Evolutionary conservation across 352 stramenopile species (phyloP).

Genomic region (Phytopythium helicoides): DNA sequence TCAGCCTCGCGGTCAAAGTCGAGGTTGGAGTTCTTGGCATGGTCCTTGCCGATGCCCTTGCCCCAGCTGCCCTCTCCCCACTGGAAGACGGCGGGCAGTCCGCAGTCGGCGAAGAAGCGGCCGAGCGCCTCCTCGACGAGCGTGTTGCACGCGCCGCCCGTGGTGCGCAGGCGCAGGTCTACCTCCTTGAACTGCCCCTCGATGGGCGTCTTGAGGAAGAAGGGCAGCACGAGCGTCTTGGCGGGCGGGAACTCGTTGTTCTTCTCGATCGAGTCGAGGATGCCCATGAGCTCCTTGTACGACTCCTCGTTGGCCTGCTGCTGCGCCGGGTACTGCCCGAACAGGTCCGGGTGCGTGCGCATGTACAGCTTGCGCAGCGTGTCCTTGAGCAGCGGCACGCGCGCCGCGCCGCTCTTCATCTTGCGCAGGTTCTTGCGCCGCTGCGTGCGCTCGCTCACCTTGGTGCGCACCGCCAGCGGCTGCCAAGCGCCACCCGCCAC

Average conservation of each 20-base stretch:
- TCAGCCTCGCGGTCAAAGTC: constrained; percentile 58
- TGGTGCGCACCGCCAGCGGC: constrained; percentile 45
- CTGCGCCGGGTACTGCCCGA: constrained; percentile 68
- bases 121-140: constrained; percentile 72
- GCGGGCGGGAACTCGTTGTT: constrained; percentile 74
- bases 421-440: constrained; percentile 78
- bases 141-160: constrained; percentile 70
- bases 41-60: constrained; percentile 54
- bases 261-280: constrained; percentile 77
- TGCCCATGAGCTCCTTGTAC: constrained; percentile 82
- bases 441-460: constrained; percentile 65
- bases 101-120: constrained; percentile 67
- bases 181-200: constrained; percentile 72
- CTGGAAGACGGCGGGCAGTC: constrained; percentile 55
- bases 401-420: constrained; percentile 60
- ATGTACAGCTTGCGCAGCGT: constrained; percentile 82
- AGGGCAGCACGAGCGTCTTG: constrained; percentile 66
- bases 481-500: neutral
- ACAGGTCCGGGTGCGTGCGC: constrained; percentile 76
- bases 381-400: constrained; percentile 69
- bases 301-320: constrained; percentile 64
- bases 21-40: constrained; percentile 64
- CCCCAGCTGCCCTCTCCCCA: constrained; percentile 78
- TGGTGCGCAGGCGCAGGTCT: constrained; percentile 59
- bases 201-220: constrained; percentile 69